These are phyloP conservation scores for Talaromyces sp. DNA, from an alignment of 2,329 filamentous ascomycete species.

Conservation along the genomic window DNA sequence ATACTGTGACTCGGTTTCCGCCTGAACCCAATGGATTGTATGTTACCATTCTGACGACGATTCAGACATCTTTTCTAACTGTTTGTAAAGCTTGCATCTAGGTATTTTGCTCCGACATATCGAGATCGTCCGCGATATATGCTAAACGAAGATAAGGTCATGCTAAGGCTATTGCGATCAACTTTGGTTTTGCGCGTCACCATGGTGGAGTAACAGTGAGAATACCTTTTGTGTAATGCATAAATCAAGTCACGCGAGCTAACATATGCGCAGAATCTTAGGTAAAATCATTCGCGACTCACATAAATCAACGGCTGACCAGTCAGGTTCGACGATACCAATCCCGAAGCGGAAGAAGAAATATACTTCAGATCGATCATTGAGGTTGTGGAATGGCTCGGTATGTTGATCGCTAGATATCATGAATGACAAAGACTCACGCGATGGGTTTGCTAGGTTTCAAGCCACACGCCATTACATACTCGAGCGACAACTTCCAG, in stretches of 20 bases:
- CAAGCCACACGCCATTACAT: conserved; percentile 72
- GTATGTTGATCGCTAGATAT: conserved; percentile 1
- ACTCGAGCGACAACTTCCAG: conserved; percentile 88
- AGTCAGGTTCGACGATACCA: conserved; percentile 88
- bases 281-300: not conserved
- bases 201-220: conserved; percentile 60
- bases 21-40: conserved; percentile 76
- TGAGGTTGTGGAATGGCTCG: conserved; percentile 75
- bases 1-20: conserved; percentile 66
- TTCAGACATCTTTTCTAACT: not conserved
- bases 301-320: conserved; percentile 47
- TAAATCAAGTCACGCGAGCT: not conserved
- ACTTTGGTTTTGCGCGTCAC: conserved; percentile 88
- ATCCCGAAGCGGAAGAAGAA: conserved; percentile 89
- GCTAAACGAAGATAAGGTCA: conserved; percentile 56
- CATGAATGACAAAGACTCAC: not conserved
- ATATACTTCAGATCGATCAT: conserved; percentile 81
- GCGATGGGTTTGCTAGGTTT: conserved; percentile 59
- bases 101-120: not conserved
- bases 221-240: not conserved
- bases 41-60: not conserved
- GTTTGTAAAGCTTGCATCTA: conserved; percentile 11
- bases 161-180: conserved; percentile 91
- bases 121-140: not conserved
- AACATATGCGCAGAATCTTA: conserved; percentile 13